A percentile compares a stretch with the other conserved stretches of the same genome.
Conservation (phyloP, 2,329 filamentous ascomycete genomes). For the Clarireedia monteithiana region DNA sequence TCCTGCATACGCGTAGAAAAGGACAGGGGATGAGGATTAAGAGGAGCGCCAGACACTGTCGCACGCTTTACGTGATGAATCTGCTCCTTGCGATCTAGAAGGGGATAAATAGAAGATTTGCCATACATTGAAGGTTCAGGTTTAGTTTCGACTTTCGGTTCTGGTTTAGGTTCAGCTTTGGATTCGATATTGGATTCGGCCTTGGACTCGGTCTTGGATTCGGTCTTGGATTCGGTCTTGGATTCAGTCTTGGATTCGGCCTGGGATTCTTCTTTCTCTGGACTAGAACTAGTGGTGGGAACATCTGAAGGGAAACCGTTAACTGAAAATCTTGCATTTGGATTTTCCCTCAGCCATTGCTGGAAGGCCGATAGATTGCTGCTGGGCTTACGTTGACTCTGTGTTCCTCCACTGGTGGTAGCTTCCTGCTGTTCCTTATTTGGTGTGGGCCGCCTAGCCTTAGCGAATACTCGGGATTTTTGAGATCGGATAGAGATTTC, state of each 20-base stretch:
- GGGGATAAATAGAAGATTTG: conserved; percentile 7
- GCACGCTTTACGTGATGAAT: conserved; percentile 1
- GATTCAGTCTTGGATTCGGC: neutral
- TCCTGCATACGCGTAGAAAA: conserved; percentile 3
- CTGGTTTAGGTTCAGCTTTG: neutral
- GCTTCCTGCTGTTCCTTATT: conserved; percentile 4
- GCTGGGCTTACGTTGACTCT: conserved; percentile 19
- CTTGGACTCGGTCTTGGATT: too few species aligned
- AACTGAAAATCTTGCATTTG: conserved; percentile 14
- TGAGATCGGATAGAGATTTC: neutral
- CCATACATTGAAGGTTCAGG: conserved; percentile 26
- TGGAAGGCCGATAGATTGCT: conserved; percentile 9
- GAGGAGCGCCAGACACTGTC: conserved; percentile 3
- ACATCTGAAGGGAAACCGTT: conserved; percentile 21
- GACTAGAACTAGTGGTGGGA: conserved; percentile 14
- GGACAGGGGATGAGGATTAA: neutral
- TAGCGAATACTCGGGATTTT: conserved; percentile 8
- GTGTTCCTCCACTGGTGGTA: neutral
- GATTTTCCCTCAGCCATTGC: conserved; percentile 17
- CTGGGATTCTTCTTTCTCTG: conserved; percentile 1
- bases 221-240: neutral
- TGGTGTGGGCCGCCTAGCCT: conserved; percentile 5
- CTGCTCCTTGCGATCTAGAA: conserved; percentile 1
- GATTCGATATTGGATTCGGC: neutral
- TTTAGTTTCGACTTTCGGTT: conserved; percentile 7